Conservation (phyloP, 352 stramenopile genomes). For the Lagenidium giganteum region DNA sequence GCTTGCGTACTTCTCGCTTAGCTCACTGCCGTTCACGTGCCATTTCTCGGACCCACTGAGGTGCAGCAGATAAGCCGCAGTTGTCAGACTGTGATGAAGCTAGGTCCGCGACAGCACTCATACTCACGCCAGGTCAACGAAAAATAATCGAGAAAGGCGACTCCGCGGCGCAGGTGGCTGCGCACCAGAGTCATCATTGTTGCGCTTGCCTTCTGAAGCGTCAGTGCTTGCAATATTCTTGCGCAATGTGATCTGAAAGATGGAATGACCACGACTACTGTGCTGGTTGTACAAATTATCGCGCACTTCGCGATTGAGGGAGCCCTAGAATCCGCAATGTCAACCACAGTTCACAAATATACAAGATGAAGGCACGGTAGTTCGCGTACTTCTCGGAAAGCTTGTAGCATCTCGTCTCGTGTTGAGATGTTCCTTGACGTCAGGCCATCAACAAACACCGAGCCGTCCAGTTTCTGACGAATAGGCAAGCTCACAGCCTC, state of each 20-base stretch:
- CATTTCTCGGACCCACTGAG: conserved; percentile 72
- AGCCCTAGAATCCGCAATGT: conserved; percentile 29
- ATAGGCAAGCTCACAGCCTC: conserved; percentile 48
- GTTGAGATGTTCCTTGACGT: conserved; percentile 43
- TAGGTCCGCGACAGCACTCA: not conserved
- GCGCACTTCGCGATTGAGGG: conserved; percentile 54
- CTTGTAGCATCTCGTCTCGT: conserved; percentile 40
- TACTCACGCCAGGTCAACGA: conserved; percentile 66
- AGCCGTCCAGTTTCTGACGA: conserved; percentile 58
- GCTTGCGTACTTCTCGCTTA: conserved; percentile 55
- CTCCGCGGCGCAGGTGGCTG: conserved; percentile 16
- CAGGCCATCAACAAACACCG: conserved; percentile 66
- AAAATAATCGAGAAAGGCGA: conserved; percentile 50
- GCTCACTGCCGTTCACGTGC: conserved; percentile 45
- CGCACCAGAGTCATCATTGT: not conserved
- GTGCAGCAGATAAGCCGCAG: too few relatives aligned
- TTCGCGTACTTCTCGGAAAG: conserved; percentile 44
- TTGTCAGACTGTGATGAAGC: too few relatives aligned
- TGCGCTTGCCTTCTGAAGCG: not conserved
- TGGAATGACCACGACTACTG: conserved; percentile 59
- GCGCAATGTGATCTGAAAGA: conserved; percentile 67
- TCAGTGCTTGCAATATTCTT: conserved; percentile 19
- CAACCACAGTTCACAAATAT: not conserved
- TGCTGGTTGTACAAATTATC: conserved; percentile 76
- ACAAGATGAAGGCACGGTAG: not conserved